Conservation (phyloP, 2,329 filamentous ascomycete species). For the Colletotrichum lini region DNA sequence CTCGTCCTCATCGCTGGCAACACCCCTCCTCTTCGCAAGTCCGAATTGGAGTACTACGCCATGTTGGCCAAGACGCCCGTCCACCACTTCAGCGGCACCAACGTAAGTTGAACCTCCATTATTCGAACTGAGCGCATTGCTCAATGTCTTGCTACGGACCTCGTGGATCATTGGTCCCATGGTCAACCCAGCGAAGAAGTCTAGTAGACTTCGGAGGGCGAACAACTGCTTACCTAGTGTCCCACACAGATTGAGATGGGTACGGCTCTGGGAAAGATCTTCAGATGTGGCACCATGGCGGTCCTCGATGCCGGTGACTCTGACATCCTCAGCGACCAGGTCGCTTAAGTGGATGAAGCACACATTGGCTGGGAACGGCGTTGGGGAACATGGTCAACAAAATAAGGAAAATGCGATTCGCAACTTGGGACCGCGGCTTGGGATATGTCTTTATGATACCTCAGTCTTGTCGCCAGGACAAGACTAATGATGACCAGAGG, state of each 20-base stretch:
- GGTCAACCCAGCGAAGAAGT: slow-evolving; percentile 93
- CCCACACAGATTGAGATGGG: slow-evolving; percentile 90
- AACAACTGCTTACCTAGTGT: slow-evolving; percentile 69
- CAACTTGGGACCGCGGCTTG: slow-evolving; percentile 31
- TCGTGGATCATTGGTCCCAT: slow-evolving; percentile 47
- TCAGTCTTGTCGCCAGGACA: slow-evolving; percentile 26
- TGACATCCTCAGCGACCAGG: slow-evolving; percentile 90
- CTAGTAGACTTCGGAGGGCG: slow-evolving; percentile 90
- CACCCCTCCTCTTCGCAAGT: slow-evolving; percentile 97
- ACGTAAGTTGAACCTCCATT: slow-evolving; percentile 79
- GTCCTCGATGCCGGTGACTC: slow-evolving; percentile 98
- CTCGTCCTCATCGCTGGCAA: slow-evolving; percentile 94
- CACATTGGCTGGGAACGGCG: slow-evolving; percentile 53
- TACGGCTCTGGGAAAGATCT: slow-evolving; percentile 98
- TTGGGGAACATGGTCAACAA: slow-evolving; percentile 54
- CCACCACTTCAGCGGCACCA: slow-evolving; percentile 98
- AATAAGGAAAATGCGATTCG: slow-evolving; percentile 31
- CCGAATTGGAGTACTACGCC: slow-evolving; percentile 94
- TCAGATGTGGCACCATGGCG: slow-evolving; percentile 97
- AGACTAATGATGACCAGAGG: slow-evolving; percentile 36
- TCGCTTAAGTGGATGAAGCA: slow-evolving; percentile 63
- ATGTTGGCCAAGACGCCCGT: slow-evolving; percentile 95
- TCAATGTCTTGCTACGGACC: slow-evolving; percentile 45
- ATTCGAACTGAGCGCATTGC: slow-evolving; percentile 29
- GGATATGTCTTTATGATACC: slow-evolving; percentile 39